A percentile compares a stretch with the other conserved stretches of the same genome.
Conservation (phyloP, 2,329 filamentous ascomycete species). For the Colletotrichum chlorophyti region DNA sequence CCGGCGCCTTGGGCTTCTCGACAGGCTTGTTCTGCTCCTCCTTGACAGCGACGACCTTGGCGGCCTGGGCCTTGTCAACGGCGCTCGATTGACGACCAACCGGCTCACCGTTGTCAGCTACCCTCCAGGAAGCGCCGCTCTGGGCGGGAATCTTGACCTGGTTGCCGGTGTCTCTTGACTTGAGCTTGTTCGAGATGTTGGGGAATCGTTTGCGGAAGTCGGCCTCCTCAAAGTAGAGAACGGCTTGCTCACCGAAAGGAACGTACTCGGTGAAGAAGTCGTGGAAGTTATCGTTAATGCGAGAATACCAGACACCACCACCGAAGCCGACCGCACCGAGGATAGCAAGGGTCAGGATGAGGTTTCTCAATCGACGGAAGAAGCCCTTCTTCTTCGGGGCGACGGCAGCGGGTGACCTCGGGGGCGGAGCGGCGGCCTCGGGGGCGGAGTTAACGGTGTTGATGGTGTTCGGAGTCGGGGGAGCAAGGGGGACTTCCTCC, state of each 20-base stretch:
- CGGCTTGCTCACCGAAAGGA: constrained; percentile 91
- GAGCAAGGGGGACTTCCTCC: constrained; percentile 47
- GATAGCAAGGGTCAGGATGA: constrained; percentile 78
- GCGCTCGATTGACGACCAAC: constrained; percentile 69
- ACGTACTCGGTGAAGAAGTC: constrained; percentile 99
- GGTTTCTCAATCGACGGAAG: constrained; percentile 76
- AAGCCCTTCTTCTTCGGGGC: constrained; percentile 67
- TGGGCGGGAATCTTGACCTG: constrained; percentile 84
- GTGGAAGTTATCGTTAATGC: constrained; percentile 96
- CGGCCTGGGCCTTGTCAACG: constrained; percentile 42
- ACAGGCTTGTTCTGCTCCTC: constrained; percentile 39
- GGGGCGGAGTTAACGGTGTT: constrained; percentile 29
- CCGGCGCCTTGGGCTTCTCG: constrained; percentile 30
- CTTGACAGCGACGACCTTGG: constrained; percentile 35
- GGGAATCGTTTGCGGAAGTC: constrained; percentile 89
- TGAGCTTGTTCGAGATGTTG: constrained; percentile 49
- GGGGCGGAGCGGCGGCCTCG: constrained; percentile 42
- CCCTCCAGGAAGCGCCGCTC: constrained; percentile 83
- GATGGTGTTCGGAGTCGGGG: constrained; percentile 38
- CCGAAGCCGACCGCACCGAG: constrained; percentile 81
- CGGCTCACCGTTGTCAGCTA: constrained; percentile 66
- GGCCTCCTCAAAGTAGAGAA: constrained; percentile 93
- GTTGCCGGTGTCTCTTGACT: constrained; percentile 63
- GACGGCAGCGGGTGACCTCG: constrained; percentile 44
- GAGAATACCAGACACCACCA: constrained; percentile 90